Conservation (phyloP, 2,329 filamentous ascomycete species). For the Hymenoscyphus occultus region DNA sequence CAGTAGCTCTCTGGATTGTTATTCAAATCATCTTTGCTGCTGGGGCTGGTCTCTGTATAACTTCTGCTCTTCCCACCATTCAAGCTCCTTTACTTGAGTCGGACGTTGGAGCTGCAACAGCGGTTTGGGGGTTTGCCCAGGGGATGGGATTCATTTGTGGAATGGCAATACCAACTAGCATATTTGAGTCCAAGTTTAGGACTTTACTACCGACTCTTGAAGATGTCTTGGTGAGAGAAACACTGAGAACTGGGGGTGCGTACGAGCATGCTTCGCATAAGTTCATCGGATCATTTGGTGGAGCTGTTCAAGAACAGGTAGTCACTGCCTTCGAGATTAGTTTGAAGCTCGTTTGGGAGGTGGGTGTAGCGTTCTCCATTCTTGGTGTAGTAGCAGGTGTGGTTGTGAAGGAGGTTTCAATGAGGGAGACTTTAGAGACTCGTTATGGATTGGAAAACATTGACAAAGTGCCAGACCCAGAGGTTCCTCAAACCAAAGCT, state of each 20-base stretch:
- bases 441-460: not conserved
- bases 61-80: conserved; percentile 14
- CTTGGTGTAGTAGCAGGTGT: not conserved
- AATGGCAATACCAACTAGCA: conserved; percentile 8
- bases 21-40: conserved; percentile 43
- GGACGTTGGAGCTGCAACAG: conserved; percentile 13
- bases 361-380: not conserved
- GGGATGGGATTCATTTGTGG: conserved; percentile 16
- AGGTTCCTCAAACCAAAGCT: not conserved
- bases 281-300: not conserved
- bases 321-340: not conserved
- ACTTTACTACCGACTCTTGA: not conserved
- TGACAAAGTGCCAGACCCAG: not conserved
- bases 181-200: conserved; percentile 8
- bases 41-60: conserved; percentile 9
- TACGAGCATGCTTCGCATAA: conserved; percentile 8
- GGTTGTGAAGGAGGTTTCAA: not conserved
- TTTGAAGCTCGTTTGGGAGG: conserved; percentile 1
- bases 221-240: not conserved
- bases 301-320: not conserved
- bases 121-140: conserved; percentile 11
- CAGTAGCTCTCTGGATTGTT: conserved; percentile 40
- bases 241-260: not conserved
- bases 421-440: not conserved
- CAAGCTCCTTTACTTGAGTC: conserved; percentile 12